Base-by-base conservation (phyloP, 2,329 filamentous ascomycete species). In the Fusarium sp. region DNA sequence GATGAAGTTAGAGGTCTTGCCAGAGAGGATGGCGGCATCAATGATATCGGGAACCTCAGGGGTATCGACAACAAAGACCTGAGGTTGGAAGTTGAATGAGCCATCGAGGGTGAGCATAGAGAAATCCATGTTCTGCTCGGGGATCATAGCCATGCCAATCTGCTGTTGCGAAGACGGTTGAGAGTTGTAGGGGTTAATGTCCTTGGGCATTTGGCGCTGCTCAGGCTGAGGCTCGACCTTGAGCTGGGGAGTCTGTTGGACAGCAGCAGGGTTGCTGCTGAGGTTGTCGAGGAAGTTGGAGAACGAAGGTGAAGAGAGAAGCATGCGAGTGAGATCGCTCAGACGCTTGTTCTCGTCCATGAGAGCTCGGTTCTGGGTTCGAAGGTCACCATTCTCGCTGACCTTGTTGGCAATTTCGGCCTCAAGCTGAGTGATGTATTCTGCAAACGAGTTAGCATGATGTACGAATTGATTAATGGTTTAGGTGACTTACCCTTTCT, bases 401-500 rank as follows among this genome's bases (percentile, higher is more conserved):
- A 91, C 89, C 82, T 96, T 96, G 75, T 84, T 85, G 55, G 93
- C 91, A 72, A 97, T 91, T 79, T 98, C 95, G 66, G 87, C 85
- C 83, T 99, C 96, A 17, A 99, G 91, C 80, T 98, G 94, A 67
- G 89, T 88, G 76, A 99, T 98, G 83, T 98, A 98, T 86, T 98
- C 96, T 98, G 75, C 9, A 14, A 33, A 4, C 19, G 3, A 24
- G 59, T 77, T 62, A 75, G 71, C 32, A 50, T 10, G 24, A 8
- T 26, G 44, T 5, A 26, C 19, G 2, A 15, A 33, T n/a, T 24
- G 3, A 14, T 26, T 43, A 11, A 50, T n/a, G 9, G 14, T 32
- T 11, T n/a, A 14, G 45, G 22, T 3, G 68, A 76, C 86, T 85
- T 89, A 97, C 95, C 95, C 86, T 99, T 99, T 86, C 96, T 91